phyloP scores from a whole-genome alignment of 2,329 filamentous ascomycete genomes.

The Cladosporium halotolerans region DNA sequence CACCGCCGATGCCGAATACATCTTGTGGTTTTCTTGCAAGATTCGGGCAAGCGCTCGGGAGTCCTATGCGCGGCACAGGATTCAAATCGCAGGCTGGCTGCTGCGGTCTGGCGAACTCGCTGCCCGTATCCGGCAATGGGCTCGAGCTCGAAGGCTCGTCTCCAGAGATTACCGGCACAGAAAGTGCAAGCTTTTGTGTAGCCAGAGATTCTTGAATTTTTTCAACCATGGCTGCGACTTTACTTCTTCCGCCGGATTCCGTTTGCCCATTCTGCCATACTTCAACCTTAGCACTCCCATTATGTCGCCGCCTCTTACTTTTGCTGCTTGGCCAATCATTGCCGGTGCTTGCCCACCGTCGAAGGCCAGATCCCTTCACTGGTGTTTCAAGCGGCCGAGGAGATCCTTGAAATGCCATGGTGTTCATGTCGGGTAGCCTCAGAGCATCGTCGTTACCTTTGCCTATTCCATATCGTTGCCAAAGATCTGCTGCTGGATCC shows the following conservation, averaged over 20 bases:
- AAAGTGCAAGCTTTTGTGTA: slow-evolving; percentile 25
- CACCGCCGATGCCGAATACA: not conserved
- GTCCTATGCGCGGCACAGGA: not conserved
- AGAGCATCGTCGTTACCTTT: slow-evolving; percentile 34
- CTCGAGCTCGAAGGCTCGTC: slow-evolving; percentile 43
- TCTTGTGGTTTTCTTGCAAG: not conserved
- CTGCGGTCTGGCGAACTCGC: not conserved
- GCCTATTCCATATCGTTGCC: slow-evolving; percentile 37
- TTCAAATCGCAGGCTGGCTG: not conserved
- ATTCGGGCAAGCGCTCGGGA: not conserved
- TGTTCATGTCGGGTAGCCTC: slow-evolving; percentile 36
- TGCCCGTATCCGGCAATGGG: slow-evolving; percentile 35
- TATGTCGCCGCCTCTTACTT: slow-evolving; percentile 36
- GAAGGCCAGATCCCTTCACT: slow-evolving; percentile 41
- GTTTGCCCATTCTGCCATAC: slow-evolving; percentile 34
- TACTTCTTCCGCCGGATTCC: slow-evolving; percentile 25
- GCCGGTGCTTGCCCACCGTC: slow-evolving; percentile 47
- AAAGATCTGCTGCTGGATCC: slow-evolving; percentile 43
- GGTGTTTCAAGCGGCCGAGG: slow-evolving; percentile 39
- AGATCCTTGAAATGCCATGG: slow-evolving; percentile 41
- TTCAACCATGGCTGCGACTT: slow-evolving; percentile 35
- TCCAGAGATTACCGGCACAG: slow-evolving; percentile 4
- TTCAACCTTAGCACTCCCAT: slow-evolving; percentile 25
- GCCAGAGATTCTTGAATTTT: slow-evolving; percentile 41
- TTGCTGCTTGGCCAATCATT: slow-evolving; percentile 40